These are phyloP conservation scores for Leccinum laetum DNA, from an alignment of 1,284 basidiomycete genomes.

Conservation along the genomic window DNA sequence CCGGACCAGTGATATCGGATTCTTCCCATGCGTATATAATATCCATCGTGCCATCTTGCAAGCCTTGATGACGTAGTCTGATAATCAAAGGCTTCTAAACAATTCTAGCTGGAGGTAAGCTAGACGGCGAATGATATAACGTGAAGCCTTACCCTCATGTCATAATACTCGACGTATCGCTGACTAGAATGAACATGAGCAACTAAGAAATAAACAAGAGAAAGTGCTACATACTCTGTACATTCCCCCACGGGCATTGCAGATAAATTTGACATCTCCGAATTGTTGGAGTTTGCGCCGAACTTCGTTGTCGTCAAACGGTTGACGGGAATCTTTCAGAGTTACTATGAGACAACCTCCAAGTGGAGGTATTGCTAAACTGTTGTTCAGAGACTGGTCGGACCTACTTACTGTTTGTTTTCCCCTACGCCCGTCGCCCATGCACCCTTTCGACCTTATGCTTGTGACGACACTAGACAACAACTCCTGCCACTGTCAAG, in stretches of 20 bases:
- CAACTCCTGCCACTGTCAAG: background rate
- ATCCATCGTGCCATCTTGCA: slow-evolving; percentile 88
- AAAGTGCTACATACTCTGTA: slow-evolving; percentile 56
- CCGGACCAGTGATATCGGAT: slow-evolving; percentile 38
- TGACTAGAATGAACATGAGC: slow-evolving; percentile 48
- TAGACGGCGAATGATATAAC: background rate
- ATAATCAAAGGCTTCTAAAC: slow-evolving; percentile 73
- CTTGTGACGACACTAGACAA: slow-evolving; percentile 15
- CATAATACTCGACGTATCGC: slow-evolving; percentile 87
- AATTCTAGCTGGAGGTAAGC: slow-evolving; percentile 51
- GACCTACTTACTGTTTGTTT: too few relatives aligned
- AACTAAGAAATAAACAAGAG: slow-evolving; percentile 2
- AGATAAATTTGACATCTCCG: slow-evolving; percentile 79
- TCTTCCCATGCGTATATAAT: slow-evolving; percentile 87
- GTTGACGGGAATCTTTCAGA: slow-evolving; percentile 68
- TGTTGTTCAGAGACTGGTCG: slow-evolving; percentile 9
- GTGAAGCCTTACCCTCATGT: slow-evolving; percentile 64
- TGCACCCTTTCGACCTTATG: slow-evolving; percentile 9
- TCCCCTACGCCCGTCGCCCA: too few relatives aligned
- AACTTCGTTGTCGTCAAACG: slow-evolving; percentile 83
- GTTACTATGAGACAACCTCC: slow-evolving; percentile 84
- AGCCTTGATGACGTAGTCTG: slow-evolving; percentile 70
- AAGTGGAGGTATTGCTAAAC: slow-evolving; percentile 46
- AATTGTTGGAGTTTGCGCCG: slow-evolving; percentile 82
- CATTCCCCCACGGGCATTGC: slow-evolving; percentile 68